Evolutionary conservation across 441 rosid species (phyloP).

Genomic region (Manihot esculenta): DNA sequence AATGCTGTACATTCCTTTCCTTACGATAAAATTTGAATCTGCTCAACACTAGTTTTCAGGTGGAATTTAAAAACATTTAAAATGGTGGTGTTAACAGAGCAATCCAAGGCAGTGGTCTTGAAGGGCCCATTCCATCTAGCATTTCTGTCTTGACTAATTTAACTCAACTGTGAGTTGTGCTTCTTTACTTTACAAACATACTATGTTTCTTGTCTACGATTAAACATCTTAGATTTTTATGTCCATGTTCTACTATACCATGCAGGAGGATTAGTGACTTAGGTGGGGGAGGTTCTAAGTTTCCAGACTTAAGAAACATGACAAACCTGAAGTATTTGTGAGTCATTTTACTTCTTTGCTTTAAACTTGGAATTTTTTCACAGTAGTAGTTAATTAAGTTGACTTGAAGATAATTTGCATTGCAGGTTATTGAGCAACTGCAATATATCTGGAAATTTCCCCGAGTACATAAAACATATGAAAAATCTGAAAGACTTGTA

Average conservation of each 20-base stretch:
- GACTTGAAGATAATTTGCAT: background rate
- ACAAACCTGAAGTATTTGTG: slow-evolving; percentile 21
- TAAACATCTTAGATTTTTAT: background rate
- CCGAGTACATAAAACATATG: slow-evolving; percentile 18
- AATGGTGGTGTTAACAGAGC: slow-evolving; percentile 23
- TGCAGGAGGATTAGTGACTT: slow-evolving; percentile 42
- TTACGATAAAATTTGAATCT: background rate
- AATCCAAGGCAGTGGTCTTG: slow-evolving; percentile 41
- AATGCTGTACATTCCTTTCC: slow-evolving; percentile 5
- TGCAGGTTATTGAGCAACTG: slow-evolving; percentile 43
- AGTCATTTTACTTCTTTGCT: slow-evolving; percentile 11
- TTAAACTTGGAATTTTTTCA: background rate
- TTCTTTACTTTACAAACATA: background rate
- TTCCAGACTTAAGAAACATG: slow-evolving; percentile 29
- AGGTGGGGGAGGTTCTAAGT: slow-evolving; percentile 24
- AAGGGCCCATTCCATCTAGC: slow-evolving; percentile 41
- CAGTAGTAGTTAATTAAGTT: background rate
- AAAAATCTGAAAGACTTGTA: slow-evolving; percentile 23
- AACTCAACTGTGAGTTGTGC: slow-evolving; percentile 33
- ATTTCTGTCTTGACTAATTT: slow-evolving; percentile 29
- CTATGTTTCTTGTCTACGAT: background rate
- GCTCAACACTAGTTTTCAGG: too few species aligned
- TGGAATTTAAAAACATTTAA: too few species aligned
- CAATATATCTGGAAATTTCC: slow-evolving; percentile 38
- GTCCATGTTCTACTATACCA: background rate